A percentile compares a stretch with the other conserved stretches of the same genome.
phyloP scores from a whole-genome alignment of 495 filamentous ascomycete genomes.

The Penicillium salamii region DNA sequence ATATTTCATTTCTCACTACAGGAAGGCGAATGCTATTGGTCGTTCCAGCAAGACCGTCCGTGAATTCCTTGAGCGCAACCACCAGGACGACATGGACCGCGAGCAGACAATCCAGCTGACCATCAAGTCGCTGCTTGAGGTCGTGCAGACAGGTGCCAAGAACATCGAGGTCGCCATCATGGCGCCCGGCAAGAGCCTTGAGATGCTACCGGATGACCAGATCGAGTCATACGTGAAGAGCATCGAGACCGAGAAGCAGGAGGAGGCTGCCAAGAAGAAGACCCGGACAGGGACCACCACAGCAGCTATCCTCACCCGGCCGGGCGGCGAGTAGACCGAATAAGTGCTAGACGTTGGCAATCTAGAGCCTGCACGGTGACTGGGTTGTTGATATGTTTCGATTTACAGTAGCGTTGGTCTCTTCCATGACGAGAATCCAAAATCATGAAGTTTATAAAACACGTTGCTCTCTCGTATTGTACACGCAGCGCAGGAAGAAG shows the following conservation, averaged over 20 bases:
- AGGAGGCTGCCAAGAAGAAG: slow-evolving; percentile 97
- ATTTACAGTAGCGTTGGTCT: slow-evolving; percentile 32
- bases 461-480: slow-evolving; percentile 13
- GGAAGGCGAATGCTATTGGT: slow-evolving; percentile 99
- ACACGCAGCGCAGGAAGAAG: slow-evolving; percentile 13
- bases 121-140: slow-evolving; percentile 95
- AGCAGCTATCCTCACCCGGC: slow-evolving; percentile 72
- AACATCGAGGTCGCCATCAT: slow-evolving; percentile 99
- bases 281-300: slow-evolving; percentile 73
- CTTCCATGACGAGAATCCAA: slow-evolving; percentile 23
- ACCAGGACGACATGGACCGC: slow-evolving; percentile 94
- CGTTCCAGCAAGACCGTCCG: slow-evolving; percentile 97
- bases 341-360: slow-evolving; percentile 9
- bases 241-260: slow-evolving; percentile 98
- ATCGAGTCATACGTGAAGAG: slow-evolving; percentile 96
- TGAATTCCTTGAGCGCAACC: slow-evolving; percentile 96
- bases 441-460: slow-evolving; percentile 23
- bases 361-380: slow-evolving; percentile 6
- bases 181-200: slow-evolving; percentile 86
- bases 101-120: slow-evolving; percentile 96
- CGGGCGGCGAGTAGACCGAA: slow-evolving; percentile 45
- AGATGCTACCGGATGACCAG: slow-evolving; percentile 93
- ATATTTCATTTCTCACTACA: slow-evolving; percentile 30
- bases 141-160: slow-evolving; percentile 98
- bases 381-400: slow-evolving; percentile 18